Conservation (phyloP, 73 alveolate genomes). For the Paramecium primaurelia region DNA sequence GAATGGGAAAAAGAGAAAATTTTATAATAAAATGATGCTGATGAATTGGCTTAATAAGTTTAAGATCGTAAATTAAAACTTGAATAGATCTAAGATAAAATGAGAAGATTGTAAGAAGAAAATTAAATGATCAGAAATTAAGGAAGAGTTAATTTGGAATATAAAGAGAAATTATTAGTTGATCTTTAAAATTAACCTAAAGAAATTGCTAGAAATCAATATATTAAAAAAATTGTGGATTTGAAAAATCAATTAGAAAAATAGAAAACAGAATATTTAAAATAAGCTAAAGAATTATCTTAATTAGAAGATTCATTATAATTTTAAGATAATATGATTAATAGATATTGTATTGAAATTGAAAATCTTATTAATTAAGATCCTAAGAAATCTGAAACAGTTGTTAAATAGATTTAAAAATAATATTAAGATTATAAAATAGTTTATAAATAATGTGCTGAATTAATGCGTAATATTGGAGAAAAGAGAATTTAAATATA, state of each 20-base stretch:
- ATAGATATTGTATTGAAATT: background rate
- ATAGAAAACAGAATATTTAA: background rate
- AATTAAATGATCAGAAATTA: slow-evolving; percentile 34
- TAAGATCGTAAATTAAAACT: background rate
- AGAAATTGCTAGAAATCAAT: slow-evolving; percentile 2
- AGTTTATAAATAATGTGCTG: background rate
- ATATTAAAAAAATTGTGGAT: slow-evolving; percentile 1
- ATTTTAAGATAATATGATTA: slow-evolving; percentile 18
- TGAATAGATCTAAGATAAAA: slow-evolving; percentile 1
- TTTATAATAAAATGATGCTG: background rate
- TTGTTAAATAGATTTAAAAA: background rate
- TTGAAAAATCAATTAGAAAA: background rate
- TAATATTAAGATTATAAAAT: slow-evolving; percentile 5
- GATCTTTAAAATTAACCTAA: background rate
- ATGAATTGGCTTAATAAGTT: background rate
- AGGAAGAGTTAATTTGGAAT: slow-evolving; percentile 18
- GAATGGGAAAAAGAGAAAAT: slow-evolving; percentile 26
- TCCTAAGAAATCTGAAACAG: slow-evolving; percentile 20
- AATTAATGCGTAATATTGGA: background rate
- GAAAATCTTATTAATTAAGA: slow-evolving; percentile 32
- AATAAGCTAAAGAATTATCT: background rate
- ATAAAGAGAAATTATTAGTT: background rate
- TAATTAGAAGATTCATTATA: background rate
- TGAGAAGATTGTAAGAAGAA: slow-evolving; percentile 44
- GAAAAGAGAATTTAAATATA: slow-evolving; percentile 13